Evolutionary conservation across 306 rosid genomes (phyloP).

Genomic region (Astragalus glycyphyllos): DNA sequence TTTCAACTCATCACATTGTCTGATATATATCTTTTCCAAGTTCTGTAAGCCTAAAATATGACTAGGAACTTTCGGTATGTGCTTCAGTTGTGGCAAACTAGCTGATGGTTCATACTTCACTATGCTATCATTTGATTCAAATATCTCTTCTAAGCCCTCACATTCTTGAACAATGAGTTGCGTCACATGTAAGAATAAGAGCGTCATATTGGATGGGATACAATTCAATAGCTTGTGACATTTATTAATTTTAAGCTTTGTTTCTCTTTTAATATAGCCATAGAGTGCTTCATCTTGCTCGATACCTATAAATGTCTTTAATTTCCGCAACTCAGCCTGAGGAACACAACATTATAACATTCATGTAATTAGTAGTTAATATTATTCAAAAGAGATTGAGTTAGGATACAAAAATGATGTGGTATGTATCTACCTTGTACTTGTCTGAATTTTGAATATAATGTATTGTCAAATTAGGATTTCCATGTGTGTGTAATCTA

Average conservation of each 20-base stretch:
- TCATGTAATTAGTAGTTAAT: too few relatives aligned
- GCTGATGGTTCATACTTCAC: background rate
- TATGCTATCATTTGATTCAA: background rate
- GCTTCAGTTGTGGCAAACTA: background rate
- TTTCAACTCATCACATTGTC: background rate
- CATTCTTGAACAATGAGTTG: fast-evolving
- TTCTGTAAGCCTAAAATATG: background rate
- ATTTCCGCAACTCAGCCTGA: background rate
- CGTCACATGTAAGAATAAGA: background rate
- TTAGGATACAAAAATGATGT: too few relatives aligned
- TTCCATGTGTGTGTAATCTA: too few relatives aligned
- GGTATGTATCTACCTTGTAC: too few relatives aligned
- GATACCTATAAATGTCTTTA: background rate
- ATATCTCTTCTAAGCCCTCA: background rate
- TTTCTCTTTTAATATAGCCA: background rate
- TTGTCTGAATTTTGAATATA: too few relatives aligned
- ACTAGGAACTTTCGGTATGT: slow-evolving; percentile 8
- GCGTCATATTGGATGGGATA: slow-evolving; percentile 15
- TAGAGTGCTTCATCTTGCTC: background rate
- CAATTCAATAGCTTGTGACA: background rate
- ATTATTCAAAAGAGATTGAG: too few relatives aligned
- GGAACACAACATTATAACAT: background rate
- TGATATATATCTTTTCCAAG: fast-evolving
- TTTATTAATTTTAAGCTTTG: background rate
- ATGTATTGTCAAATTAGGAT: too few relatives aligned